Conservation (phyloP, 371 early-diverging fungal species). For the Mortierella polycephala region DNA sequence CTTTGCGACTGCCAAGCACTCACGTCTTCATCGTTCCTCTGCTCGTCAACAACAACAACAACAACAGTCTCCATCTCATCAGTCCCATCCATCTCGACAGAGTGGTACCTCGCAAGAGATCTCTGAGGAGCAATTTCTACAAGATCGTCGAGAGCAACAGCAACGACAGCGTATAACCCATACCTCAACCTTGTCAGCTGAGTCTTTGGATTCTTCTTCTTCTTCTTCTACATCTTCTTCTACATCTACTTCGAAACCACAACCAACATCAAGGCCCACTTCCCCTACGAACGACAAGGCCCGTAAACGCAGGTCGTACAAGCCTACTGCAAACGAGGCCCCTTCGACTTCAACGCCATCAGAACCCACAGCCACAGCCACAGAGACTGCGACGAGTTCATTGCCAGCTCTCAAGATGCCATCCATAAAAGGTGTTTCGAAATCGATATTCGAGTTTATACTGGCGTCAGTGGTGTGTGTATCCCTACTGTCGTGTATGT, state of each 20-base stretch:
- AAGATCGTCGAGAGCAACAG: not conserved
- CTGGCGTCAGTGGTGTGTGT: constrained; percentile 34
- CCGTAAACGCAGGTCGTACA: constrained; percentile 7
- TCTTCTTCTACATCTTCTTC: not conserved
- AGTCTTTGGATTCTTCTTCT: not conserved
- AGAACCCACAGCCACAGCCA: not conserved
- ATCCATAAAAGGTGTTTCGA: constrained; percentile 17
- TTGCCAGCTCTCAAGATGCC: constrained; percentile 37
- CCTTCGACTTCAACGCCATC: not conserved
- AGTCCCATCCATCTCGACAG: not conserved
- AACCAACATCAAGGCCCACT: not conserved
- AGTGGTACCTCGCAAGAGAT: not conserved
- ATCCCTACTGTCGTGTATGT: constrained; percentile 33
- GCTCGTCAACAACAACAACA: constrained; percentile 1
- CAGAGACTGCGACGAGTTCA: constrained; percentile 2
- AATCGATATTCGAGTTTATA: constrained; percentile 26
- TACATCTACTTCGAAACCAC: not conserved
- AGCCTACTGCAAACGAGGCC: not conserved
- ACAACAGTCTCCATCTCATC: not conserved
- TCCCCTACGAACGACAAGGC: constrained; percentile 3
- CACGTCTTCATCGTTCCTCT: not conserved
- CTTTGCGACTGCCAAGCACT: not conserved
- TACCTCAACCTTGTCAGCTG: not conserved
- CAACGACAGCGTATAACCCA: constrained; percentile 10
- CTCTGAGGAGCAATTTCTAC: not conserved